A percentile compares a stretch with the other conserved stretches of the same genome.
These are phyloP conservation scores for Moricandia moricandioides DNA, from an alignment of 345 rosid genomes.

Conservation along the genomic window DNA sequence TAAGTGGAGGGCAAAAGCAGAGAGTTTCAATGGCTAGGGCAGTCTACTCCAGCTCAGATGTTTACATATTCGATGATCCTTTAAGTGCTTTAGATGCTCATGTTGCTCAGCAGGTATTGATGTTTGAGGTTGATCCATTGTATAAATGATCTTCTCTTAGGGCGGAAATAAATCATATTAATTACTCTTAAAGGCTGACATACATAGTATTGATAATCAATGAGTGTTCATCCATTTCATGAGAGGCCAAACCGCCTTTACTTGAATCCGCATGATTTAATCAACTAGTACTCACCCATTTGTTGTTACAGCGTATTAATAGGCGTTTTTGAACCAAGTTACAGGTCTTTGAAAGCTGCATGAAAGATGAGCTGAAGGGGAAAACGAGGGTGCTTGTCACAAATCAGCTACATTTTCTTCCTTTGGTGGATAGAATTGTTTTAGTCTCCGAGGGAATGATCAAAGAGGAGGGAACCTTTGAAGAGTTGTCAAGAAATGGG, in stretches of 20 bases:
- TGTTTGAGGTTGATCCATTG: background rate
- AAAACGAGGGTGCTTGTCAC: slow-evolving; percentile 93
- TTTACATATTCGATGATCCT: slow-evolving; percentile 95
- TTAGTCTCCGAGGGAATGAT: slow-evolving; percentile 72
- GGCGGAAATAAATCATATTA: background rate
- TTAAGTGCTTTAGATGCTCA: slow-evolving; percentile 96
- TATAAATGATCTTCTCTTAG: background rate
- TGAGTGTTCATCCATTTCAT: background rate
- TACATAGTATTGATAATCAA: background rate
- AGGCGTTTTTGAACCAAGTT: slow-evolving; percentile 9
- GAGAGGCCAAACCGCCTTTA: background rate
- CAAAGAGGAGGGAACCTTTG: slow-evolving; percentile 84
- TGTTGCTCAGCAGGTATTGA: slow-evolving; percentile 80
- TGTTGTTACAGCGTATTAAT: background rate
- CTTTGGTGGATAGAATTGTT: slow-evolving; percentile 75
- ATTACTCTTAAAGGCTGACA: background rate
- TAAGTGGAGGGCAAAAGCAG: slow-evolving; percentile 99
- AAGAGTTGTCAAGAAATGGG: slow-evolving; percentile 77
- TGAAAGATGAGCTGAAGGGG: slow-evolving; percentile 68
- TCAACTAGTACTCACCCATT: background rate
- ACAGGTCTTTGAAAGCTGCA: slow-evolving; percentile 88
- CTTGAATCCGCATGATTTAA: slow-evolving; percentile 5
- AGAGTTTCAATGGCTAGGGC: slow-evolving; percentile 99
- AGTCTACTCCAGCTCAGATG: slow-evolving; percentile 84
- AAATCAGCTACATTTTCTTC: slow-evolving; percentile 97